phyloP scores from a whole-genome alignment of 768 basidiomycete genomes.

The Fistulinella prunicolor region DNA sequence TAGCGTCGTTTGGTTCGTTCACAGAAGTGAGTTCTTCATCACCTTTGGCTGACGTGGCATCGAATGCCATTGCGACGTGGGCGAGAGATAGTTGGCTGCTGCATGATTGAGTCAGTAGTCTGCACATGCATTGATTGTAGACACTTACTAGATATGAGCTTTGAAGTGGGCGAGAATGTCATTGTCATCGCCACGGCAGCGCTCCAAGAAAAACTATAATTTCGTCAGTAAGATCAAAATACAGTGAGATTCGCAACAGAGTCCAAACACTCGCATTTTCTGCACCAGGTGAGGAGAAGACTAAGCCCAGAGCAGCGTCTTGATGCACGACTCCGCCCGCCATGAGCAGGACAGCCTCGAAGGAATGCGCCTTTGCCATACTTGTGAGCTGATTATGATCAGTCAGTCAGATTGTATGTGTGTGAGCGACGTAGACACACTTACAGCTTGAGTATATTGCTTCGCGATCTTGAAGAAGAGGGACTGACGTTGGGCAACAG shows the following conservation, averaged over 20 bases:
- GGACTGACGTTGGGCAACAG: neutral
- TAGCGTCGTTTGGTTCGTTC: too few species aligned
- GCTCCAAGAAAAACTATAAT: neutral
- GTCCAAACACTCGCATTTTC: neutral
- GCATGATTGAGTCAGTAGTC: too few species aligned
- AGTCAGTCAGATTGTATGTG: neutral
- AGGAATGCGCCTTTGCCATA: neutral
- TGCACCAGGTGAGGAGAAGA: neutral
- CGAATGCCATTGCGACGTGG: neutral
- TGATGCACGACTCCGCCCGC: neutral
- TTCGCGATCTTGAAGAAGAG: neutral
- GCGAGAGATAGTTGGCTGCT: neutral
- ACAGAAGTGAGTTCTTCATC: too few species aligned
- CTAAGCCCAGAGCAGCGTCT: neutral
- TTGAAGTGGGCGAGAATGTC: neutral
- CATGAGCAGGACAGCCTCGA: neutral
- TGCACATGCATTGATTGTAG: too few species aligned
- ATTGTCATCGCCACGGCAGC: neutral
- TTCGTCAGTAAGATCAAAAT: too few species aligned
- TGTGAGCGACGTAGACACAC: neutral
- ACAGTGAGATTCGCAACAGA: too few species aligned
- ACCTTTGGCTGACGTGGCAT: too few species aligned
- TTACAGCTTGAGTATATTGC: neutral
- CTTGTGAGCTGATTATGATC: neutral
- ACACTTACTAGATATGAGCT: neutral